Evolutionary conservation across 352 stramenopile genomes (phyloP).

Genomic region (Globisporangium megalacanthum): DNA sequence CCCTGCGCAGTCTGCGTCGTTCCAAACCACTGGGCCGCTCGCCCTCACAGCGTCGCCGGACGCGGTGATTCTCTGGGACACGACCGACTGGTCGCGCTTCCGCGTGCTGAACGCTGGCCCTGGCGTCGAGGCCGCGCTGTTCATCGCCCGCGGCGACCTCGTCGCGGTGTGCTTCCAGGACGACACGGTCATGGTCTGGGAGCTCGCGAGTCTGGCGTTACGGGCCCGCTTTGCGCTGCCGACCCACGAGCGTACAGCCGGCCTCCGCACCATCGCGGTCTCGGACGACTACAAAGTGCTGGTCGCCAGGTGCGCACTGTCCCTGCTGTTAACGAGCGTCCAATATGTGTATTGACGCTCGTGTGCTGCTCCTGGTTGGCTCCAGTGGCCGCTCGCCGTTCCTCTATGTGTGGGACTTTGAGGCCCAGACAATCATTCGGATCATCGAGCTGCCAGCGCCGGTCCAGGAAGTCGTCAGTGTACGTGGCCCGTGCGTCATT

Average conservation of each 20-base stretch:
- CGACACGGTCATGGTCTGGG: constrained; percentile 85
- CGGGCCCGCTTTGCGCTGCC: constrained; percentile 68
- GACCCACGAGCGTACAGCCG: constrained; percentile 50
- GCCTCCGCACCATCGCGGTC: constrained; percentile 60
- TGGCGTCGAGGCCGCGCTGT: constrained; percentile 57
- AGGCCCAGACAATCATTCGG: constrained; percentile 78
- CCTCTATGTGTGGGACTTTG: constrained; percentile 82
- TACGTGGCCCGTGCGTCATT: constrained; percentile 18
- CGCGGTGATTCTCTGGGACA: constrained; percentile 82
- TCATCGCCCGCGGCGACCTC: constrained; percentile 50
- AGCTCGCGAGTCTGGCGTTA: constrained; percentile 66
- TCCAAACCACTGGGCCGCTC: constrained; percentile 66
- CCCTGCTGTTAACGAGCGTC: not conserved
- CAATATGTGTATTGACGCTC: not conserved
- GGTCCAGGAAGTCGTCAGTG: constrained; percentile 57
- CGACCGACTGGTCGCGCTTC: constrained; percentile 77
- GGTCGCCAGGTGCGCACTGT: constrained; percentile 52
- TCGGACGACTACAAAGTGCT: constrained; percentile 74
- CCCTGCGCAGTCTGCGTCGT: constrained; percentile 48
- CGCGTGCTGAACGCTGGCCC: constrained; percentile 72
- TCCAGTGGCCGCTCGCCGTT: constrained; percentile 62
- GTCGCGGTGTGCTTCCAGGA: constrained; percentile 82
- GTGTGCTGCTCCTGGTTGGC: not conserved
- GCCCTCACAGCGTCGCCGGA: constrained; percentile 74
- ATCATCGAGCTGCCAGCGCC: constrained; percentile 79